Evolutionary conservation across 2,329 filamentous ascomycete species (phyloP).

Genomic region (Neofusicoccum parvum): DNA sequence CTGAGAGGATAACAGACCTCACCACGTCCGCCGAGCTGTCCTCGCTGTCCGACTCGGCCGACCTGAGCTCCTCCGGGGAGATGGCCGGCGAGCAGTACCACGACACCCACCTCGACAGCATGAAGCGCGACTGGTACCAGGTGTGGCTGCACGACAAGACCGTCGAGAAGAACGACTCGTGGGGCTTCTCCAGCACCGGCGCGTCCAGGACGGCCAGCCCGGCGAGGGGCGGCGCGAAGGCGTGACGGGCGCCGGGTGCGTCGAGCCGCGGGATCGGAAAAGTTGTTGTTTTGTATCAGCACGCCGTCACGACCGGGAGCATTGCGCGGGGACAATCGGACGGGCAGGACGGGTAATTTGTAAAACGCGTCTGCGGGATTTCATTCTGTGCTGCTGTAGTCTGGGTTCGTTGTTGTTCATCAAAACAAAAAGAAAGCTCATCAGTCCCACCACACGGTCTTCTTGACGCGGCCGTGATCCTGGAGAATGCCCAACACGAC

Average conservation of each 20-base stretch:
- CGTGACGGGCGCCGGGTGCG: neutral
- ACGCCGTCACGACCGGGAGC: neutral
- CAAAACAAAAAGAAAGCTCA: too few species aligned
- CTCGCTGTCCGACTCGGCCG: neutral
- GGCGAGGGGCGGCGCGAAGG: neutral
- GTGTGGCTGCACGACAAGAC: slow-evolving; percentile 6
- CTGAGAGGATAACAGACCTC: slow-evolving; percentile 12
- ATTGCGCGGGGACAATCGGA: neutral
- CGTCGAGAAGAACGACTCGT: neutral
- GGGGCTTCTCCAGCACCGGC: slow-evolving; percentile 10
- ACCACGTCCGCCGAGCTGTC: neutral
- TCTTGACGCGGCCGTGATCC: neutral
- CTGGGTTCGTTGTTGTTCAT: too few species aligned
- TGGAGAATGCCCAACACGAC: slow-evolving; percentile 37
- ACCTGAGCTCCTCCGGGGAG: neutral
- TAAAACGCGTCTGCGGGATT: neutral
- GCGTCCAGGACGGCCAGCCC: neutral
- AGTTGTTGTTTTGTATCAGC: too few species aligned
- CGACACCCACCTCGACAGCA: neutral
- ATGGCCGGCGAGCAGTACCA: neutral
- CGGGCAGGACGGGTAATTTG: neutral
- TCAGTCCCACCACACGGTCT: neutral
- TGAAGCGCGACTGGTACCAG: slow-evolving; percentile 1
- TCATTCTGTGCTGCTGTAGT: neutral
- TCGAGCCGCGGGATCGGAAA: neutral